phyloP scores from a whole-genome alignment of 1,284 basidiomycete genomes.

The Puccinia horiana region DNA sequence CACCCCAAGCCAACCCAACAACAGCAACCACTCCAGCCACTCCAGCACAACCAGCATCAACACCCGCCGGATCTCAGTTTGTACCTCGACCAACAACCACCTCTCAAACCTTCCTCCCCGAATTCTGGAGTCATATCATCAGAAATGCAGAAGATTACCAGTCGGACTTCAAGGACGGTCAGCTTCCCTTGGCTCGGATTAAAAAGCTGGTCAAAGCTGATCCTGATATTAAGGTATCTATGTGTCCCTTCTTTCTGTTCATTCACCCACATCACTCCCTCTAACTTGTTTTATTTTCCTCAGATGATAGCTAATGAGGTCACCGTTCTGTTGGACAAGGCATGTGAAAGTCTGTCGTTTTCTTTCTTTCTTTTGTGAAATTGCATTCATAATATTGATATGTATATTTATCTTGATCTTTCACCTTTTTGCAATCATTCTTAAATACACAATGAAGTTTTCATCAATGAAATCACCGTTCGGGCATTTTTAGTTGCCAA shows the following conservation, averaged over 20 bases:
- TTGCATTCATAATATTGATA: not conserved
- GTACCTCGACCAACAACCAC: slow-evolving; percentile 31
- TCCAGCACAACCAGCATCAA: not conserved
- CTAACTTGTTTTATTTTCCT: not conserved
- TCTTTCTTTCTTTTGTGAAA: not conserved
- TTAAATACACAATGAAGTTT: slow-evolving; percentile 52
- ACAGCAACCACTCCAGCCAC: not conserved
- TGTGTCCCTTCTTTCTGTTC: not conserved
- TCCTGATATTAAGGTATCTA: slow-evolving; percentile 37
- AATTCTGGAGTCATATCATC: slow-evolving; percentile 40
- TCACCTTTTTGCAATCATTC: not conserved
- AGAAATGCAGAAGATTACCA: slow-evolving; percentile 25
- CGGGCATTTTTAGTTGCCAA: slow-evolving; percentile 57
- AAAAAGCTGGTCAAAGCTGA: slow-evolving; percentile 43
- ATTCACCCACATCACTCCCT: not conserved
- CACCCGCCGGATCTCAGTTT: slow-evolving; percentile 2
- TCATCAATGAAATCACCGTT: slow-evolving; percentile 58
- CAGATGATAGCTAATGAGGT: slow-evolving; percentile 57
- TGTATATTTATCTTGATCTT: not conserved
- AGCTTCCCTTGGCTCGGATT: slow-evolving; percentile 32
- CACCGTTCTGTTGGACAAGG: slow-evolving; percentile 57
- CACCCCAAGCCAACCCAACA: not conserved
- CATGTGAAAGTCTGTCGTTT: slow-evolving; percentile 55
- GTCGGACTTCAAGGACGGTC: slow-evolving; percentile 42
- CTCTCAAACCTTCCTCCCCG: slow-evolving; percentile 23